Conservation (phyloP, 2,329 filamentous ascomycete genomes). For the Talaromyces islandicus region DNA sequence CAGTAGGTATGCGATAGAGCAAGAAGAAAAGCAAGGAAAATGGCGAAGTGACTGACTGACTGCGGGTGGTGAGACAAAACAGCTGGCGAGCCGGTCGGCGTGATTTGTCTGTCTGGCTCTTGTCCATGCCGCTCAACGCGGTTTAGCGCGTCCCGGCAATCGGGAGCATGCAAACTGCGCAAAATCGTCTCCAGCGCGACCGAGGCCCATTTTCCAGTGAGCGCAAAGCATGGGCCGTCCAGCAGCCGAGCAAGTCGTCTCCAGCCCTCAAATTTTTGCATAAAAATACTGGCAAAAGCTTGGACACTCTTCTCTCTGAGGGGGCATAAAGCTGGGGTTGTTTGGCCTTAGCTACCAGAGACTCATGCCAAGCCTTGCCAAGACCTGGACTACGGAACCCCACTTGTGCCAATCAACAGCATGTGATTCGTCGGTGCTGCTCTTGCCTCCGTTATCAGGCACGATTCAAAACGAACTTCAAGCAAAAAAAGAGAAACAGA, state of each 20-base stretch:
- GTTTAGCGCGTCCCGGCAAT: background rate
- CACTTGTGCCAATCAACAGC: background rate
- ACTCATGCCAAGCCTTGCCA: background rate
- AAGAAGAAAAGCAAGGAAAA: background rate
- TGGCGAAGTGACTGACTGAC: background rate
- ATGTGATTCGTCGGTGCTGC: background rate
- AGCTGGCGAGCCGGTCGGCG: background rate
- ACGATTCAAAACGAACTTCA: background rate
- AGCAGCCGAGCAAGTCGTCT: background rate
- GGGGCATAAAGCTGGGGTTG: background rate
- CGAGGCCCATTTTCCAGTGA: too few relatives aligned
- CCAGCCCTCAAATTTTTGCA: background rate
- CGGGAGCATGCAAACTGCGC: background rate
- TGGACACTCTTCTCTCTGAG: background rate
- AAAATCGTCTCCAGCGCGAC: background rate
- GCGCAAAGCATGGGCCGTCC: background rate
- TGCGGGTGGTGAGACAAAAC: background rate
- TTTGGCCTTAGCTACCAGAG: background rate
- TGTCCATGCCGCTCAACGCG: background rate
- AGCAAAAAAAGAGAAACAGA: background rate
- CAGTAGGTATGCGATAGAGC: background rate
- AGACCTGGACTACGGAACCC: background rate
- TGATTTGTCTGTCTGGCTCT: conserved; percentile 1
- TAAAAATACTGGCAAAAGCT: background rate
- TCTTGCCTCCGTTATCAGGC: background rate